Conservation (phyloP, 2,329 filamentous ascomycete genomes). For the Colletotrichum sp. region DNA sequence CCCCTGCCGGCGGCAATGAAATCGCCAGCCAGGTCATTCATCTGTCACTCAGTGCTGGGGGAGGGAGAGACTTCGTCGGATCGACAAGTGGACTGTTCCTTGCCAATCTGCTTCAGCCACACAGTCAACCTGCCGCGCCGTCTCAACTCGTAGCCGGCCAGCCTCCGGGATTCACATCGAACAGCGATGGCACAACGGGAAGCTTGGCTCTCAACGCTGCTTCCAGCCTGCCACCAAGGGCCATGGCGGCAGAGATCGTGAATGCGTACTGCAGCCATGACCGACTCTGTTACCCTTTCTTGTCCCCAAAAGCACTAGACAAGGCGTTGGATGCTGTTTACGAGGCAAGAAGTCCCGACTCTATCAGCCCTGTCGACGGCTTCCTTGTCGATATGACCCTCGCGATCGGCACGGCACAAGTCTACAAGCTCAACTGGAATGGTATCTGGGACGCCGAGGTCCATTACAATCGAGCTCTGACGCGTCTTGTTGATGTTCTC, state of each 20-base stretch:
- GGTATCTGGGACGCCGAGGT: constrained; percentile 45
- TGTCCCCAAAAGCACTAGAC: constrained; percentile 33
- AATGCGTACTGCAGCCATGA: constrained; percentile 47
- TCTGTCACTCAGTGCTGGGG: constrained; percentile 45
- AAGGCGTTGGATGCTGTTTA: constrained; percentile 33
- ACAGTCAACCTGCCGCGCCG: constrained; percentile 10
- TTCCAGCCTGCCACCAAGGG: constrained; percentile 34
- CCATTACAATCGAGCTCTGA: constrained; percentile 43
- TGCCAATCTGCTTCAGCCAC: constrained; percentile 41
- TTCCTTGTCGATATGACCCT: constrained; percentile 49
- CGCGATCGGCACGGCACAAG: constrained; percentile 46
- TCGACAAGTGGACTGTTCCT: constrained; percentile 44
- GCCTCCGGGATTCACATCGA: neutral
- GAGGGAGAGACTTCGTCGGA: constrained; percentile 46
- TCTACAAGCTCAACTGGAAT: constrained; percentile 49
- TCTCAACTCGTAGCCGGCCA: constrained; percentile 1
- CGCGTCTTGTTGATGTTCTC: constrained; percentile 39
- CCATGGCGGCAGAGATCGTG: constrained; percentile 39
- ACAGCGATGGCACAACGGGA: neutral
- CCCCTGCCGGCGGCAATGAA: constrained; percentile 26
- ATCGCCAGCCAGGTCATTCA: constrained; percentile 46
- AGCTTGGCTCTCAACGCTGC: neutral
- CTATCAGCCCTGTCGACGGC: constrained; percentile 31
- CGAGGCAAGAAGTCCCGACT: constrained; percentile 22
- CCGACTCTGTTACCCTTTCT: constrained; percentile 46